A percentile compares a stretch with the other conserved stretches of the same genome.
phyloP scores from a whole-genome alignment of 192 early-diverging fungal species.

The Coemansia sp. region DNA sequence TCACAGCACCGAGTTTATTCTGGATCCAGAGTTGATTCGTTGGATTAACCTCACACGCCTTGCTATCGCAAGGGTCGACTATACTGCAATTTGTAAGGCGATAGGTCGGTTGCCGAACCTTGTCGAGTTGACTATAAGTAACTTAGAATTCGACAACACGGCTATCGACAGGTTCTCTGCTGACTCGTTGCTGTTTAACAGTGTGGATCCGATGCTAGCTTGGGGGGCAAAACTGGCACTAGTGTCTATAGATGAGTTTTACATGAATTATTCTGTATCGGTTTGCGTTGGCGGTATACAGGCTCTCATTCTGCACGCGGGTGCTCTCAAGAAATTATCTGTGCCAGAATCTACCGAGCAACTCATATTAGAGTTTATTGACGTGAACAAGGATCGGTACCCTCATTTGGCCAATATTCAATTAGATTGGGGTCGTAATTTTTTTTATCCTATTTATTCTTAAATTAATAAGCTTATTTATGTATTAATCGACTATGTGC shows the following conservation, averaged over 20 bases:
- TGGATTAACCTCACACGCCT: neutral
- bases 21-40: neutral
- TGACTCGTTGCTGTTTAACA: neutral
- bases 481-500: too few relatives aligned
- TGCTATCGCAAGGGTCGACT: neutral
- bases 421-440: too few relatives aligned
- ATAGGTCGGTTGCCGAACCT: neutral
- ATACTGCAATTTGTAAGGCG: neutral
- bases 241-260: too few relatives aligned
- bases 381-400: neutral
- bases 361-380: neutral
- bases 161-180: neutral
- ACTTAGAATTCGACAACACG: neutral
- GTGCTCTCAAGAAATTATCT: neutral
- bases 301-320: neutral
- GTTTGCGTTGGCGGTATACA: neutral
- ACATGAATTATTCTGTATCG: too few relatives aligned
- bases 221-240: neutral
- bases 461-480: too few relatives aligned
- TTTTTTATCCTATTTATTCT: too few relatives aligned
- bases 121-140: neutral
- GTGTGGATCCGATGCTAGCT: neutral
- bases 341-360: neutral
- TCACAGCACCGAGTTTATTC: neutral
- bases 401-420: neutral